Conservation (phyloP, 177 flowering plant species). For the Vitis hybrid region DNA sequence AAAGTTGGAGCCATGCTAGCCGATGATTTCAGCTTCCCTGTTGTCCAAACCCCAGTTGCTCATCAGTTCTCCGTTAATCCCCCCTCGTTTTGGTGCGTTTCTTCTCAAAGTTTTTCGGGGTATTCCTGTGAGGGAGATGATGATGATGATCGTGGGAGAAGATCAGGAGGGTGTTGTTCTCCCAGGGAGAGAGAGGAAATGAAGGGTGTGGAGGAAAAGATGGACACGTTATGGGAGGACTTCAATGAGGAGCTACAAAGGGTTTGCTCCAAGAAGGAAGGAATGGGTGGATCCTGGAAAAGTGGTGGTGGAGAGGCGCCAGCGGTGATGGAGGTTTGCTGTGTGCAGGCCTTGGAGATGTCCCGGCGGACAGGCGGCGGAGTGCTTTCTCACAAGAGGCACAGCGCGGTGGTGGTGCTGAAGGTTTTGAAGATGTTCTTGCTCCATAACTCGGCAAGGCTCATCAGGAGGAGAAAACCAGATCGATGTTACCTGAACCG, state of each 20-base stretch:
- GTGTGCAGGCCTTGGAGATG: conserved; percentile 1
- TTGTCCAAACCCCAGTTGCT: not conserved
- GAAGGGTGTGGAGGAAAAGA: conserved; percentile 4
- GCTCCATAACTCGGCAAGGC: not conserved
- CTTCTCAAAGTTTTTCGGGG: conserved; percentile 7
- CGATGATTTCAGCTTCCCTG: conserved; percentile 21
- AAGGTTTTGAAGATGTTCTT: not conserved
- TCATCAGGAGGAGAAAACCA: not conserved
- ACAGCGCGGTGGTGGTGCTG: not conserved
- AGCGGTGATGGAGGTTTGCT: not conserved
- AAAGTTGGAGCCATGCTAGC: conserved; percentile 1
- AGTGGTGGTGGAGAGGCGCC: not conserved
- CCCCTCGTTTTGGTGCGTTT: conserved; percentile 12
- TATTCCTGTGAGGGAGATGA: not conserved
- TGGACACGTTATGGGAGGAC: conserved; percentile 15
- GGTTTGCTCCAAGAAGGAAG: not conserved
- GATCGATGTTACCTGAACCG: not conserved
- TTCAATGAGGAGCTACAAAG: conserved; percentile 7
- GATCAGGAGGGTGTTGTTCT: too few relatives aligned
- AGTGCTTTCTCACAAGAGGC: not conserved
- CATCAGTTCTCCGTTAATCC: not conserved
- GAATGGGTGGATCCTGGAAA: too few relatives aligned
- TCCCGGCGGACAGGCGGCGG: not conserved
- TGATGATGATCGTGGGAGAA: too few relatives aligned
- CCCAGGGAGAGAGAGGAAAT: not conserved